Evolutionary conservation across 148 eudicot genomes (phyloP).

Genomic region (Amaranthus hypochondriacus): DNA sequence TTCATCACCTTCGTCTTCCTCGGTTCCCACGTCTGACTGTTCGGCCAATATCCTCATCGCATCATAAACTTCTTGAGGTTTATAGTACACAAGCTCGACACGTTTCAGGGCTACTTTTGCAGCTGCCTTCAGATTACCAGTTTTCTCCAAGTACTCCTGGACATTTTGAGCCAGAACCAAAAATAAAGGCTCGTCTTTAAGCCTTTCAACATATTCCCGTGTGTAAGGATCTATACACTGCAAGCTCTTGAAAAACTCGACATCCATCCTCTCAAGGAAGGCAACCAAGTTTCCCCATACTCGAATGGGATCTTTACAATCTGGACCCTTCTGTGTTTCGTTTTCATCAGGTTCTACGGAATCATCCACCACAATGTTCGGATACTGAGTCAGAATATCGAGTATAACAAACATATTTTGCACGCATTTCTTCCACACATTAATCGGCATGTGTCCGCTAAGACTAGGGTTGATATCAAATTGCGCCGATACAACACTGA

Average conservation of each 20-base stretch:
- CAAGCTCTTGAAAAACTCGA: constrained; percentile 80
- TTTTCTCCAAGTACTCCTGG: constrained; percentile 60
- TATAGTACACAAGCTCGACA: constrained; percentile 70
- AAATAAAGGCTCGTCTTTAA: constrained; percentile 68
- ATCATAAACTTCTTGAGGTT: constrained; percentile 80
- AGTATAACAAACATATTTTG: constrained; percentile 67
- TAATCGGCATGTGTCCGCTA: constrained; percentile 75
- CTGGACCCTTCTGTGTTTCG: constrained; percentile 75
- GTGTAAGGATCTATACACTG: constrained; percentile 86
- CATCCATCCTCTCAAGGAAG: constrained; percentile 76
- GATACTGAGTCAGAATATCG: constrained; percentile 62
- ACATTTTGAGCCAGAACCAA: constrained; percentile 70
- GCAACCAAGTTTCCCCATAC: constrained; percentile 94
- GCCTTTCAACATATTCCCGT: constrained; percentile 79
- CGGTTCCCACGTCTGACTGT: constrained; percentile 35
- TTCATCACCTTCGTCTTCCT: constrained; percentile 36
- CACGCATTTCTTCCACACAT: constrained; percentile 87
- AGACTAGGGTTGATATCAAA: constrained; percentile 82
- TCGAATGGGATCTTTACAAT: constrained; percentile 61
- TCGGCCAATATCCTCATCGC: constrained; percentile 85
- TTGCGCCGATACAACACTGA: constrained; percentile 81
- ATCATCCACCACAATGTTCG: constrained; percentile 80
- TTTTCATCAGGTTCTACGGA: constrained; percentile 77
- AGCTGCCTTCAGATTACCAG: constrained; percentile 64
- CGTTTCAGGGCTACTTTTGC: constrained; percentile 65